Conservation (phyloP, 2,329 filamentous ascomycete genomes). For the Fusarium penzigii region DNA sequence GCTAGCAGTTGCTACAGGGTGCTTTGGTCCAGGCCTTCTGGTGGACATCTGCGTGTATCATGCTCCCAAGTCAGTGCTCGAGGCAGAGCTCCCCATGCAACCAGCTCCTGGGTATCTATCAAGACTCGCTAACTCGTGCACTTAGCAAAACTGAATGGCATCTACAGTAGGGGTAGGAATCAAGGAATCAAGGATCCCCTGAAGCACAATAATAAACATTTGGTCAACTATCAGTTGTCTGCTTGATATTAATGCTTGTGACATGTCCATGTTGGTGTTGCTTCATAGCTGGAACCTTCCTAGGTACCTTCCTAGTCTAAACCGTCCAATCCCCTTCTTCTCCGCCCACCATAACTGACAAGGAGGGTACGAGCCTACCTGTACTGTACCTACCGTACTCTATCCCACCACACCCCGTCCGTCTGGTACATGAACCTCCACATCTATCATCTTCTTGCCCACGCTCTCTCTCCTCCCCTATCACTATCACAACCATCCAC, state of each 20-base stretch:
- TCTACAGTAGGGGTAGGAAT: too few species aligned
- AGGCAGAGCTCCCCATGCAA: too few species aligned
- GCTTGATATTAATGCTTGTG: neutral
- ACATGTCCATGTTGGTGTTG: neutral
- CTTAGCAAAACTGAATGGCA: too few species aligned
- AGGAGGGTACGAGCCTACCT: neutral
- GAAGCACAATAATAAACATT: too few species aligned
- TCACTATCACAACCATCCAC: slow-evolving; percentile 13
- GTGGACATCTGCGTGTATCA: too few species aligned
- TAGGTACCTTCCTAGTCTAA: neutral
- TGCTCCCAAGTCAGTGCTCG: too few species aligned
- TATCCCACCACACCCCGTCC: slow-evolving; percentile 2
- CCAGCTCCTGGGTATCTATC: too few species aligned
- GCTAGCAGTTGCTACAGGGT: neutral
- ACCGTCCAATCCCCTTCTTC: neutral
- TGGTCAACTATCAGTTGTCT: neutral
- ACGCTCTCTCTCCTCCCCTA: slow-evolving; percentile 23
- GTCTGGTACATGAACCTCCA: slow-evolving; percentile 8
- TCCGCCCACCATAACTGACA: neutral
- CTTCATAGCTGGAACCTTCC: neutral
- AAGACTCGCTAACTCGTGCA: too few species aligned
- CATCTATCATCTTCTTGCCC: slow-evolving; percentile 28
- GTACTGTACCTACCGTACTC: neutral
- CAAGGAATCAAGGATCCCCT: too few species aligned
- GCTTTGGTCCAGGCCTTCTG: neutral